Percentiles rank a stretch among this genome's conserved stretches.
These are phyloP conservation scores for Cytospora schulzeri DNA, from an alignment of 2,329 filamentous ascomycete species.

Conservation along the genomic window DNA sequence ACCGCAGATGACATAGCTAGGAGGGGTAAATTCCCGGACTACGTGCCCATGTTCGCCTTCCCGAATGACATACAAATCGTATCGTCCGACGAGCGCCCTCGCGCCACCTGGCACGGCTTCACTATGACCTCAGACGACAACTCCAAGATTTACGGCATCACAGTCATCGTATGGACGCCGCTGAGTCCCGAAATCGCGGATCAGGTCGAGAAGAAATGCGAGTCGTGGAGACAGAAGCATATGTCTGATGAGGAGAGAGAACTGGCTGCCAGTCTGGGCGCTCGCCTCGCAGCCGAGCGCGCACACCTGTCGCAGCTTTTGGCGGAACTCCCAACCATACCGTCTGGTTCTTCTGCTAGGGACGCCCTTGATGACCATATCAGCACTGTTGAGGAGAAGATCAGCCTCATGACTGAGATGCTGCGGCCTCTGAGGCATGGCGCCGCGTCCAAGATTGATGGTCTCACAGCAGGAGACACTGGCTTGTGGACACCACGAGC, in stretches of 20 bases:
- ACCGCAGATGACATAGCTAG: slow-evolving; percentile 78
- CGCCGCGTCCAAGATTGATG: slow-evolving; percentile 95
- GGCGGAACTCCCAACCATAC: slow-evolving; percentile 76
- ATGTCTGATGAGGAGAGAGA: slow-evolving; percentile 93
- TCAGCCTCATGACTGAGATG: slow-evolving; percentile 94
- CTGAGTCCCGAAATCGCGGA: slow-evolving; percentile 80
- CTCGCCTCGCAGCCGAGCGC: slow-evolving; percentile 82
- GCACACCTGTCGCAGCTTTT: slow-evolving; percentile 88
- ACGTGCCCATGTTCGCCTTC: slow-evolving; percentile 99
- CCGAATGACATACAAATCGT: slow-evolving; percentile 97
- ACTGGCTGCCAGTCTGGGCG: slow-evolving; percentile 85
- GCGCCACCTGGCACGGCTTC: slow-evolving; percentile 99
- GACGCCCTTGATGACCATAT: slow-evolving; percentile 92
- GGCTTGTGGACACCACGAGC: slow-evolving; percentile 94
- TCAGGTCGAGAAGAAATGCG: slow-evolving; percentile 79
- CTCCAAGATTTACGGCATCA: slow-evolving; percentile 88
- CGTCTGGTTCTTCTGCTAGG: slow-evolving; percentile 78
- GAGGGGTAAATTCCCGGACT: slow-evolving; percentile 89
- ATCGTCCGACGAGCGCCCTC: slow-evolving; percentile 87
- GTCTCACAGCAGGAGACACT: slow-evolving; percentile 90
- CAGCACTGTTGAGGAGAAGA: slow-evolving; percentile 94
- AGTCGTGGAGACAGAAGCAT: slow-evolving; percentile 80
- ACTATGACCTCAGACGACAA: slow-evolving; percentile 95
- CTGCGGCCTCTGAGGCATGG: slow-evolving; percentile 89
- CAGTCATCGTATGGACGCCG: slow-evolving; percentile 90